Conservation (phyloP, 1,284 basidiomycete species). For the Bondarzewia mesenterica region DNA sequence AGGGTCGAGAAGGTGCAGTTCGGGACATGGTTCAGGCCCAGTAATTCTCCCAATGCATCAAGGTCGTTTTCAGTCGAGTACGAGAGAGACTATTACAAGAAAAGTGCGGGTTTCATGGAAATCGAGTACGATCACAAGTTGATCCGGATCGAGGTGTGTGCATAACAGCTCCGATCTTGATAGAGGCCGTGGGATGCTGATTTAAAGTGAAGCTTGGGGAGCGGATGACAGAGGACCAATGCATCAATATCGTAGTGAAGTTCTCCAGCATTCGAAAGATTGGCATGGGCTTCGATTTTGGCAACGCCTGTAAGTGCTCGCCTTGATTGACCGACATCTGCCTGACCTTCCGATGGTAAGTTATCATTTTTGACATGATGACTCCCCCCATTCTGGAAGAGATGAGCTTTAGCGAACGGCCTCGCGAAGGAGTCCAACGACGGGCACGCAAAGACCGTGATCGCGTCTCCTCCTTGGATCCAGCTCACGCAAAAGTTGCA, state of each 20-base stretch:
- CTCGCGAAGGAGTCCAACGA: conserved; percentile 3
- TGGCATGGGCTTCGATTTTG: conserved; percentile 41
- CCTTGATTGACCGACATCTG: conserved; percentile 1
- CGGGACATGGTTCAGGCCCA: conserved; percentile 35
- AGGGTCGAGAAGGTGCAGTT: conserved; percentile 51
- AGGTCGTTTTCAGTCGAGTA: conserved; percentile 57
- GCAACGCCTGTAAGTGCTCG: conserved; percentile 23
- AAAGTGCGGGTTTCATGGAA: conserved; percentile 39
- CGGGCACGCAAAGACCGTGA: conserved; percentile 29
- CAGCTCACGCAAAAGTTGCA: conserved; percentile 40
- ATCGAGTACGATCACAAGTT: conserved; percentile 54
- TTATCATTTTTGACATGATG: conserved; percentile 47
- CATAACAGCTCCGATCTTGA: conserved; percentile 1
- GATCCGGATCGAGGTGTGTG: conserved; percentile 49
- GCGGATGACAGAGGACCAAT: conserved; percentile 32
- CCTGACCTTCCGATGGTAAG: conserved; percentile 22
- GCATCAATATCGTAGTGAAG: conserved; percentile 36
- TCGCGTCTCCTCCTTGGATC: conserved; percentile 44
- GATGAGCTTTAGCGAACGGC: conserved; percentile 35
- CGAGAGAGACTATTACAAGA: conserved; percentile 21
- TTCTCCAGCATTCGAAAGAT: conserved; percentile 50
- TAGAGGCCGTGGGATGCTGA: neutral
- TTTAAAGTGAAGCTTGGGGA: conserved; percentile 37
- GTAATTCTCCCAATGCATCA: conserved; percentile 16
- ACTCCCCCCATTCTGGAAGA: conserved; percentile 47